phyloP scores from a whole-genome alignment of 2,329 filamentous ascomycete species.

The Thelonectria discophora region DNA sequence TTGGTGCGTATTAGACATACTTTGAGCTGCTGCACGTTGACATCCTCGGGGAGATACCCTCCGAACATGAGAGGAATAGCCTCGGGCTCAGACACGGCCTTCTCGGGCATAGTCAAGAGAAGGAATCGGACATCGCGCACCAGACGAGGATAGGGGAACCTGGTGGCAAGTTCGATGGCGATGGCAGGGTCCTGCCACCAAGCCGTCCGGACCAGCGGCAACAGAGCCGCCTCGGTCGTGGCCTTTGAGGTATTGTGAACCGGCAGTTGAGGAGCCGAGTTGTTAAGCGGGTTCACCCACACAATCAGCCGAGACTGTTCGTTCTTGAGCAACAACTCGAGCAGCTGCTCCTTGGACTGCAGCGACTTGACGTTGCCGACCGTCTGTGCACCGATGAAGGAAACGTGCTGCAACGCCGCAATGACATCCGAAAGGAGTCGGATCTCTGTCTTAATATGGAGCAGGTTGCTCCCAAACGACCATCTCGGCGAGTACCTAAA shows the following conservation, averaged over 20 bases:
- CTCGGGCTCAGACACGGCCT: constrained; percentile 81
- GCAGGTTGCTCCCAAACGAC: constrained; percentile 93
- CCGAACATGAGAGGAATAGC: constrained; percentile 86
- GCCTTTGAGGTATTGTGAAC: constrained; percentile 53
- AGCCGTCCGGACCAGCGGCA: constrained; percentile 77
- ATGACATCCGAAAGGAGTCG: constrained; percentile 81
- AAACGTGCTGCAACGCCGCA: constrained; percentile 69
- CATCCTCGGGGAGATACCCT: constrained; percentile 76
- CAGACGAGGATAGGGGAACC: constrained; percentile 80
- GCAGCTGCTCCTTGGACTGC: constrained; percentile 82
- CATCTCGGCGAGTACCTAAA: constrained; percentile 85
- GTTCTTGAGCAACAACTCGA: constrained; percentile 81
- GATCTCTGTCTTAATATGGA: constrained; percentile 94
- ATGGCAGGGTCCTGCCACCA: constrained; percentile 88
- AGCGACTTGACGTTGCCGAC: constrained; percentile 70
- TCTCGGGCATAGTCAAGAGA: constrained; percentile 83
- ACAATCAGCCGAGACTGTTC: constrained; percentile 86
- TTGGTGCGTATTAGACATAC: constrained; percentile 51
- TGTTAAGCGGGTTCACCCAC: constrained; percentile 85
- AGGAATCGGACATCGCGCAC: constrained; percentile 80
- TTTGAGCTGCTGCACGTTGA: constrained; percentile 83
- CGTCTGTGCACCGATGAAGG: constrained; percentile 64
- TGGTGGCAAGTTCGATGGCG: constrained; percentile 82
- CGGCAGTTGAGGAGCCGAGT: constrained; percentile 54
- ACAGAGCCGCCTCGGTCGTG: constrained; percentile 57